A percentile compares a stretch with the other conserved stretches of the same genome.
Conservation (phyloP, 2,329 filamentous ascomycete species). For the Daldinia eschscholtzii region DNA sequence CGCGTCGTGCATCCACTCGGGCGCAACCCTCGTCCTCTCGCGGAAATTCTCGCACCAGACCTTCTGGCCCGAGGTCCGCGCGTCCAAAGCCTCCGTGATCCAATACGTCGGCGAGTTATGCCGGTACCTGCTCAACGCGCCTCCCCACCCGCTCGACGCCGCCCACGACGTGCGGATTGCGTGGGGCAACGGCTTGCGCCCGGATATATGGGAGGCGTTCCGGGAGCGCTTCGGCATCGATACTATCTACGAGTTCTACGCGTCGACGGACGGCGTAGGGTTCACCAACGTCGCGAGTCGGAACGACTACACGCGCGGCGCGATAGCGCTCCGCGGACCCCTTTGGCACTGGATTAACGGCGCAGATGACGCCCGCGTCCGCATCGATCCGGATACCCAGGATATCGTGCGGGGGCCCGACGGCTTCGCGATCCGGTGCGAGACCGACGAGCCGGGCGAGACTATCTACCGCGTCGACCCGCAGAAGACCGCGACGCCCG, state of each 20-base stretch:
- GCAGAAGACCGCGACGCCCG: slow-evolving; percentile 63
- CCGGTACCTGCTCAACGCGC: slow-evolving; percentile 77
- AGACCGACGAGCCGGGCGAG: slow-evolving; percentile 74
- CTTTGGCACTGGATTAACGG: slow-evolving; percentile 66
- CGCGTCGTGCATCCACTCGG: slow-evolving; percentile 61
- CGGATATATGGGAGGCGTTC: slow-evolving; percentile 76
- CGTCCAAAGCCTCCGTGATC: slow-evolving; percentile 74
- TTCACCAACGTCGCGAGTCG: slow-evolving; percentile 63
- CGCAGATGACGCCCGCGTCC: slow-evolving; percentile 72
- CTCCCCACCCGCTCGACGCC: slow-evolving; percentile 69
- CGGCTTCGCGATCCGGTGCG: slow-evolving; percentile 74
- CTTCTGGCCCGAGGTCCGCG: slow-evolving; percentile 79
- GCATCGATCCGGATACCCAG: slow-evolving; percentile 76
- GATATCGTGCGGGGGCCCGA: slow-evolving; percentile 73
- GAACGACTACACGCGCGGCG: slow-evolving; percentile 71
- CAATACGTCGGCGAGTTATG: slow-evolving; percentile 84
- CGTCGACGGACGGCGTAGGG: slow-evolving; percentile 76
- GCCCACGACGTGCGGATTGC: slow-evolving; percentile 69
- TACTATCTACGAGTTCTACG: slow-evolving; percentile 79
- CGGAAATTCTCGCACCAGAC: slow-evolving; percentile 75
- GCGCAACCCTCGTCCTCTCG: slow-evolving; percentile 69
- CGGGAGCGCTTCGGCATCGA: slow-evolving; percentile 71
- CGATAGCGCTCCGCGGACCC: slow-evolving; percentile 77
- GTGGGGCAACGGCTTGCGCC: slow-evolving; percentile 75
- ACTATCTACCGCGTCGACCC: slow-evolving; percentile 72